These are phyloP conservation scores for Saturnispora quitensis DNA, from an alignment of 805 yeast species.

Conservation along the genomic window DNA sequence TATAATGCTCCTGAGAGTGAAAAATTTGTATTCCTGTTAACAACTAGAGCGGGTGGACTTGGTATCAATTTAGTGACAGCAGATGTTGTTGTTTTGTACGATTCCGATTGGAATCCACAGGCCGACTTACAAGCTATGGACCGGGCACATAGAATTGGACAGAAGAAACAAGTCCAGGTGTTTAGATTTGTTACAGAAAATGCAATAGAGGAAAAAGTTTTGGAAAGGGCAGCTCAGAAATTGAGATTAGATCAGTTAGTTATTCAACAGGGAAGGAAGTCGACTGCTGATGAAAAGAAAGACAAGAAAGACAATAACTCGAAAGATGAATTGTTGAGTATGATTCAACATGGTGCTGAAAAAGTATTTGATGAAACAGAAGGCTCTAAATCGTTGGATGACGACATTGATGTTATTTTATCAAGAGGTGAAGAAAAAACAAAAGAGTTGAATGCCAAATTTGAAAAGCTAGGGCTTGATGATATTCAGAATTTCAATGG, in stretches of 20 bases:
- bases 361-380: slow-evolving; percentile 56
- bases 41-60: slow-evolving; percentile 86
- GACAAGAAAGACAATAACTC: slow-evolving; percentile 33
- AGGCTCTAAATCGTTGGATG: slow-evolving; percentile 17
- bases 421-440: slow-evolving; percentile 78
- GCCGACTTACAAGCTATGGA: slow-evolving; percentile 89
- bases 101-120: slow-evolving; percentile 86
- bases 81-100: slow-evolving; percentile 64
- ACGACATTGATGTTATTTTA: slow-evolving; percentile 76
- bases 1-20: slow-evolving; percentile 66
- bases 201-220: slow-evolving; percentile 74
- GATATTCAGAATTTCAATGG: slow-evolving; percentile 88
- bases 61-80: slow-evolving; percentile 81
- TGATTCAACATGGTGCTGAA: slow-evolving; percentile 97
- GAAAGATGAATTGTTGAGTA: slow-evolving; percentile 80
- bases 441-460: slow-evolving; percentile 66
- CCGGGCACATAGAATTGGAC: slow-evolving; percentile 84
- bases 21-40: slow-evolving; percentile 64
- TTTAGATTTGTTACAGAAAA: slow-evolving; percentile 72
- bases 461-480: slow-evolving; percentile 79
- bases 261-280: slow-evolving; percentile 57
- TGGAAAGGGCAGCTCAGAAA: slow-evolving; percentile 76
- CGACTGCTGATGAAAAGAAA: slow-evolving; percentile 12
- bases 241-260: slow-evolving; percentile 72
- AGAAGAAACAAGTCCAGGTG: slow-evolving; percentile 73